Evolutionary conservation across 2,329 filamentous ascomycete genomes (phyloP), one percentile per base, ranked within the genome.

Genomic region (Pseudopithomyces chartarum): DNA sequence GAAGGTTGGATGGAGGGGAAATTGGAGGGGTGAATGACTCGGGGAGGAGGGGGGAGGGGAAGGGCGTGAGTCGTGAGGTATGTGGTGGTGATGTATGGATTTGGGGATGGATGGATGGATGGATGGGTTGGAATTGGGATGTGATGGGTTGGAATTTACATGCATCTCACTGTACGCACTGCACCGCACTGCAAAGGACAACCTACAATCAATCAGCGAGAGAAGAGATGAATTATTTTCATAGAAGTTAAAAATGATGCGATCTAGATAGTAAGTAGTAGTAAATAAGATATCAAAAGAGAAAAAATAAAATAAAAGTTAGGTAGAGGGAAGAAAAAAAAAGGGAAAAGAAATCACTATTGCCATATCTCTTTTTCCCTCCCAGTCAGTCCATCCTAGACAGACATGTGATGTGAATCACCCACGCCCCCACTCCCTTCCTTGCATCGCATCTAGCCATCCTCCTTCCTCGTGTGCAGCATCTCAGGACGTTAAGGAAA

Each of bases 141-240:
- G 38, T 3, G 38, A 29, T 29, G 26, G 26, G 4, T 29, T 29
- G 26, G 5, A 29, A 29, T 29, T 4, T 29, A 29, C 26, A 5
- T 29, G 26, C 8, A 29, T 8, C 5, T 4, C 26, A 29, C 26
- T 4, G 26, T 8, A 29, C 26, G 26, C 8, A 8, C 26, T 29
- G 13, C 2, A 26, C 10, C 20, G 20, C 19, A 23, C 6, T n/a
- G n/a, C n/a, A n/a, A n/a, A n/a, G n/a, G n/a, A n/a, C n/a, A n/a
- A n/a, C n/a, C n/a, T n/a, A n/a, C n/a, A n/a, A n/a, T 6, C 20
- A 15, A 29, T 44, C 20, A 26, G 29, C 3, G 3, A 43, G 33
- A 49, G 33, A 17, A 36, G 33, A 55, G 58, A 49, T 57, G 61
- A 69, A 71, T 67, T 72, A 71, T 70, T 60, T 71, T 63, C 68